Evolutionary conservation across 257 asterid species (phyloP), one percentile per base, ranked within the genome.

Genomic region (Marsdenia floribunda): DNA sequence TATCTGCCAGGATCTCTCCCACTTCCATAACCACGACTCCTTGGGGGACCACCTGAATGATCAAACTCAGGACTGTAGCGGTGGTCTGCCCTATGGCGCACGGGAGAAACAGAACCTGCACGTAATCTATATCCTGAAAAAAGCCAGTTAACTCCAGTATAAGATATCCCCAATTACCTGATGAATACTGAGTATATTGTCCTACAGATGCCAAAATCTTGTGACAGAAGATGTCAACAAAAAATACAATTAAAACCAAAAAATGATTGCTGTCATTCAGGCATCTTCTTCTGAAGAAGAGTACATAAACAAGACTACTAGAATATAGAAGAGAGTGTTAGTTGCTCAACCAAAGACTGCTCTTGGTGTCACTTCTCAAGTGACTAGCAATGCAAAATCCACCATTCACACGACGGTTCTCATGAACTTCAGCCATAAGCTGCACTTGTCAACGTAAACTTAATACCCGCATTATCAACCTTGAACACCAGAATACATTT

Each of bases 91-190:
- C 95, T 87, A 88, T 82, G 90, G 61, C 86, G 92, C 76, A 77
- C 81, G 73, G 97, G 97, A 82, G 98, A 88, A 82, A 73, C 83
- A 82, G 97, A 93, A 87, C 89, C 95, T 84, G 91, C 83, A 80
- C 82, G 92, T 83, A 79, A 82, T 89, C 92, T 89, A 91, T 86
- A 86, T 80, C 97, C 98, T 92, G 97, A 86, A 90, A 91, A 85
- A 85, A 87, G 81, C 89, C 90, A 86, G 91, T 77, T 90, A 88
- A 84, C 82, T 84, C 90, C 87, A 85, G 82, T 74, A 84, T 75
- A 75, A 80, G 86, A 80, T 81, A 87, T 86, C 73, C 85, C 87
- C 86, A 78, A 81, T 81, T 79, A 79, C 67, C 77, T 40, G 77
- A 83, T 86, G 73, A 79, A 75, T 84, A 84, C 88, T 88, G 83